Base-by-base conservation (phyloP, 768 basidiomycete genomes). In the Termitomyces sp. region DNA sequence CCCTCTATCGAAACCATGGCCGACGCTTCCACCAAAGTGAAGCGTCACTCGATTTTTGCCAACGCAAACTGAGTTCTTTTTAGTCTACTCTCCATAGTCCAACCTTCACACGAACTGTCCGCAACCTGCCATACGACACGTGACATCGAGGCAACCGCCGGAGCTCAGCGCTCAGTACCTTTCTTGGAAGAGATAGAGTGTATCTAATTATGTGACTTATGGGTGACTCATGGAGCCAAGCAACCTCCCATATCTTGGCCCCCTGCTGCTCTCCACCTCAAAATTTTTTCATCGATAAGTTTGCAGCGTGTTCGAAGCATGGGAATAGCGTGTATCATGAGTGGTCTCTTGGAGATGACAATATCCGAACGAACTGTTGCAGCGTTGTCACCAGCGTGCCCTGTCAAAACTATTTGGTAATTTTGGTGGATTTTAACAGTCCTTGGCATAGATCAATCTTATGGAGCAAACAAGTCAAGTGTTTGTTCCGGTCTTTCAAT, bases 401-500 rank as follows among this genome's bases (percentile, higher is more conserved):
- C 37, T 24, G 51, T 39, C 51, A 39, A 18, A 37, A 18, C 15
- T 39, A 15, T 39, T 5, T 37, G 36, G 13, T 15, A 39, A 4
- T 6, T 18, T 52, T 52, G 24, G 24, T 53, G 18, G 6, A 7
- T 53, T 53, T 53, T 51, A 34, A 50, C 34, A 53, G 34, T 39
- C 52, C 27, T 54, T 54, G 53, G 37, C 53, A 20, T n/a, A 51
- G 18, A 57, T 57, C 45, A 36, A 42, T 44, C 22, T 47, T 55
- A 56, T 59, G 54, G 61, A 56, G 50, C 36, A 61, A 61, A 58
- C 48, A 55, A 41, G 22, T 6, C 42, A 44, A 20, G 13, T 11
- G 22, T 45, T 48, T 24, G 39, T 27, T 37, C 33, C 24, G 41
- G 41, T 20, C 20, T 47, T 36, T 53, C 58, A 44, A 50, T 6